Base-by-base conservation (phyloP, 164 flowering plant genomes). In the Berberis thunbergii region DNA sequence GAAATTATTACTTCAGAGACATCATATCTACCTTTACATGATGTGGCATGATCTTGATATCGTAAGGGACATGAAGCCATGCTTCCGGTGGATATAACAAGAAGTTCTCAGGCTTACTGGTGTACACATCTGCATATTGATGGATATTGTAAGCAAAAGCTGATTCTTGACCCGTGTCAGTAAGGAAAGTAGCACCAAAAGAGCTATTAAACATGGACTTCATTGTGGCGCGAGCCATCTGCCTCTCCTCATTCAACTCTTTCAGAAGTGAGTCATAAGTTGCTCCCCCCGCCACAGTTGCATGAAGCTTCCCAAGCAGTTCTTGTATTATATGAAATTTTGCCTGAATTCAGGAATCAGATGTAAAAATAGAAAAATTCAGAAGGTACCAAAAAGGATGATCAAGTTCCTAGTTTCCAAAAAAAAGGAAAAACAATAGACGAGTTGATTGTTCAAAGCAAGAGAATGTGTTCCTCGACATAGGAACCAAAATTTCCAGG, bases 11-110 rank as follows among this genome's bases (percentile, higher is more conserved):
- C 7, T 44, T 13, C 2, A 61, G 11, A 9, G 61, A 3, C 3
- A 59, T 3, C 11, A 59, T 26, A 9, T 9, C n/a, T 78, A 94
- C 99, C 99, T 94, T 91, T 56, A 94, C 75, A 69, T 91, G 97
- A 79, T 89, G 97, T 40, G 99, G 97, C 96, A 94, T 86, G 78
- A 94, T 89, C 82, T 94, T 89, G 74, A 94, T 71, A 78, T 91
- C 91, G 68, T 54, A 89, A 3, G 97, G 99, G 43, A 72, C 93
- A 79, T 89, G 91, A 74, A 94, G 84, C 98, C 97, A 94, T 54
- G 96, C 93, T 67, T 91, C 95, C 4, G 90, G 82, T 57, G 81
- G 80, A 76, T 89, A 79, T 56, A 80, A 70, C 77, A 91, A 62
- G 68, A 94, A 88, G 74, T 91, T 94, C 72, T 86, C 96, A 13